Base-by-base conservation (phyloP, 306 rosid genomes). In the Gynostemma pentaphyllum region DNA sequence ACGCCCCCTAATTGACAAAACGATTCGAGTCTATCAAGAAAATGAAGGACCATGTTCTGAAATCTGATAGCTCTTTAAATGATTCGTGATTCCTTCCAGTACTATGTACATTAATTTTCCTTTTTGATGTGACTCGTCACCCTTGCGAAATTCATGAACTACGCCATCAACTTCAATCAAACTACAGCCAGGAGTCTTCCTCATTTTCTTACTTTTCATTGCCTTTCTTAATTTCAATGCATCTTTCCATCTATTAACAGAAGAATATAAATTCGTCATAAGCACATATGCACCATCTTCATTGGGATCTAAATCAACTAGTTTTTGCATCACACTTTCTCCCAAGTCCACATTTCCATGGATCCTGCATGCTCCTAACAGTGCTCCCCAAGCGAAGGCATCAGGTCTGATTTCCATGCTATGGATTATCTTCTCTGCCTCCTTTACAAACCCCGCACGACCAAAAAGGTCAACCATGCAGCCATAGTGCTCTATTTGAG, bases 391-490 rank as follows among this genome's bases (percentile, higher is more conserved):
- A 9, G 70, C 69, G 10, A 68, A 63, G 68, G 77, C 72, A 71
- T 79, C 77, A 3, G 80, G 83, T 51, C 61, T 55, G 61, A 75
- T 68, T 15, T 72, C 66, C 83, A 79, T 79, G 71, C 29, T 71
- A 12, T 34, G 32, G 26, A 79, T 59, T 41, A 75, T 64, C 51
- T 79, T 69, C 47, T 68, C 67, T 4, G 77, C 80, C 69, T 75
- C 77, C 13, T 64, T 30, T 4, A 79, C 55, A 9, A 71, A 57
- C 50, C 77, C 80, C 0, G 80, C 75, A 18, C 70, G 75, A n/a
- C 83, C 83, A 42, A 79, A 48, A 37, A 79, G 83, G 72, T 75
- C 80, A n/a, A 79, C 74, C 72, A 75, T 79, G 80, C 83, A 79
- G 44, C 83, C 77, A 28, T 71, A 79, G 57, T 79, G 83, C 62